Evolutionary conservation across 345 rosid genomes (phyloP), one percentile per base, ranked within the genome.

Genomic region (Boechera retrofracta): DNA sequence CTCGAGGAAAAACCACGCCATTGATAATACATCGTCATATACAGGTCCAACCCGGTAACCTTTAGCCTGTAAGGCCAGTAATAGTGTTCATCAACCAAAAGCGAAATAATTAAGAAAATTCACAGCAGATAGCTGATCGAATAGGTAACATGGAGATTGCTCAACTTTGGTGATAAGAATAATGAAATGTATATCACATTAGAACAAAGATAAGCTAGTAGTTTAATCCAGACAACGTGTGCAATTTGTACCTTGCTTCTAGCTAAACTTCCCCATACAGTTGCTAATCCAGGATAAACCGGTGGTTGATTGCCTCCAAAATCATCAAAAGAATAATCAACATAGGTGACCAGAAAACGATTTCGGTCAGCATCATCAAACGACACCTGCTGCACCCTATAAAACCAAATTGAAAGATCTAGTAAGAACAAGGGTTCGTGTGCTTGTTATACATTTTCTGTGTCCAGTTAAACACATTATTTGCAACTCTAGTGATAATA

Each of bases 1-100:
- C 91, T 95, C 99, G 42, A 95, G 99, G 79, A 95, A 95, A 89
- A 95, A 95, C 99, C 99, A 95, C 39, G 98, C 98, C 99, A 95
- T 95, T 73, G 98, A 92, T 79, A 95, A 76, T 45, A 95, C 99
- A 75, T 95, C 99, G 64, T 95, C 99, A 88, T 95, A 95, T 8
- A 95, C 98, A 26, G 99, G 99, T 80, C 99, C 99, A 67, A 95
- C 99, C 75, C 98, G 97, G 75, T 95, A 95, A 69, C 99, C 99
- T 85, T 95, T 95, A 28, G 99, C 99, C 99, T 95, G 91, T 83
- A 85, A 55, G 67, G 18, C 53, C 53, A 64, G 56, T 36, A 36
- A 63, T 36, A 57, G 58, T 74, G 51, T 69, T 69, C 59, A 69
- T 60, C 58, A 72, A 28, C 56, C 56, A 68, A 52, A 33, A 24